Base-by-base conservation (phyloP, 108 stramenopile genomes). In the Mediolabrus comicus region DNA sequence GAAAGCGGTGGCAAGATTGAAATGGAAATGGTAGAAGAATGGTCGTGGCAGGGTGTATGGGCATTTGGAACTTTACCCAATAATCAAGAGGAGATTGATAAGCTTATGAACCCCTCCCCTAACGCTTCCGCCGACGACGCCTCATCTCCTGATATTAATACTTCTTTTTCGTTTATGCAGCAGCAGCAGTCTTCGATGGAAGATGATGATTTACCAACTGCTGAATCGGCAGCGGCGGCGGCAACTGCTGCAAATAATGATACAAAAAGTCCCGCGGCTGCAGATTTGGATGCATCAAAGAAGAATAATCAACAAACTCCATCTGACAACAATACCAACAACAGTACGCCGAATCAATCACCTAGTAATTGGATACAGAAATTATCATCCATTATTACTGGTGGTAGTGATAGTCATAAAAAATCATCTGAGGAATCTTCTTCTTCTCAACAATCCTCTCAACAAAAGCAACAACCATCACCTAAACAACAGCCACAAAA, bases 41-140 rank as follows among this genome's bases (percentile, higher is more conserved):
- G 88, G 88, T 65, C 72, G 46, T 89, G 86, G 86, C 83, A 68
- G 17, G 88, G 88, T 33, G 71, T 81, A 0, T 89, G 88, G 88
- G 84, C 86, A 6, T 89, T 89, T 68, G 88, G 88, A 12, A 65
- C 54, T 38, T 59, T 71, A 16, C 65, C 77, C 22, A 56, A 66
- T 34, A 51, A 56, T 10, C 52, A 64, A 14, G 46, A 57, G n/a
- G 52, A 33, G 12, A 41, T 17, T 32, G 29, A 36, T 24, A 49
- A 49, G 22, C 46, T 49, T 24, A 22, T 49, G 22, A 49, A 49
- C 7, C 46, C 46, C 22, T 22, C 46, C 1, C 22, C 46, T 38
- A n/a, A n/a, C n/a, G n/a, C n/a, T n/a, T n/a, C n/a, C n/a, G n/a
- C n/a, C n/a, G n/a, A n/a, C n/a, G n/a, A n/a, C n/a, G n/a, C n/a